Conservation (phyloP, 2,329 filamentous ascomycete species). For the Calonectria leucothoes region DNA sequence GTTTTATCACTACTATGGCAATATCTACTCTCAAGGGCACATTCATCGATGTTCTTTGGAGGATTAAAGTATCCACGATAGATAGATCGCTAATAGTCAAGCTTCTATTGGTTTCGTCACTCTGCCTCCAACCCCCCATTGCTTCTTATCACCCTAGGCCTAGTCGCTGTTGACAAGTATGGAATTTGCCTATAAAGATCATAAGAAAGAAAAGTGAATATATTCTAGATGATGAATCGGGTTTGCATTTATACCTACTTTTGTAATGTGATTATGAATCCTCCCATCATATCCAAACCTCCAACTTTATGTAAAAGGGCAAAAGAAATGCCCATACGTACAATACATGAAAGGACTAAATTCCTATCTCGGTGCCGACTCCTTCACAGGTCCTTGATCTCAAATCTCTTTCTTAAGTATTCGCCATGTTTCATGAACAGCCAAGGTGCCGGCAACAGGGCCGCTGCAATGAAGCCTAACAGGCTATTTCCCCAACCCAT, state of each 20-base stretch:
- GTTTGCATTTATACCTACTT: not conserved
- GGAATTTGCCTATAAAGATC: no score
- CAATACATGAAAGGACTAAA: no score
- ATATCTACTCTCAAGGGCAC: not conserved
- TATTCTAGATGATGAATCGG: not conserved
- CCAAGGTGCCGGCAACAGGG: conserved; percentile 57
- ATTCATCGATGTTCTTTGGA: not conserved
- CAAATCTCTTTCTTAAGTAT: conserved; percentile 51
- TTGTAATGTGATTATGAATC: not conserved
- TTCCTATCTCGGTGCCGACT: no score
- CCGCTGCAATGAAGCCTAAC: conserved; percentile 58
- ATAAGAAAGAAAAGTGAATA: not conserved
- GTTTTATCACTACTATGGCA: not conserved
- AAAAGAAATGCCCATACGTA: not conserved
- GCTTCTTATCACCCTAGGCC: no score
- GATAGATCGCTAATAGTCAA: no score
- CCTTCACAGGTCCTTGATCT: conserved; percentile 49
- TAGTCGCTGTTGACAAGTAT: no score
- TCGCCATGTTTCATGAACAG: conserved; percentile 60
- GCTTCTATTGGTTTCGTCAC: no score
- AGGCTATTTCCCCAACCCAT: conserved; percentile 64
- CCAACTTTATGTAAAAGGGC: not conserved
- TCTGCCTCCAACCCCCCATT: no score
- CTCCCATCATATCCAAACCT: not conserved
- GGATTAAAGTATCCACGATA: no score